Percentiles rank a stretch among this genome's conserved stretches.
phyloP scores from a whole-genome alignment of 2,329 filamentous ascomycete genomes.

The Fulvia fulva region DNA sequence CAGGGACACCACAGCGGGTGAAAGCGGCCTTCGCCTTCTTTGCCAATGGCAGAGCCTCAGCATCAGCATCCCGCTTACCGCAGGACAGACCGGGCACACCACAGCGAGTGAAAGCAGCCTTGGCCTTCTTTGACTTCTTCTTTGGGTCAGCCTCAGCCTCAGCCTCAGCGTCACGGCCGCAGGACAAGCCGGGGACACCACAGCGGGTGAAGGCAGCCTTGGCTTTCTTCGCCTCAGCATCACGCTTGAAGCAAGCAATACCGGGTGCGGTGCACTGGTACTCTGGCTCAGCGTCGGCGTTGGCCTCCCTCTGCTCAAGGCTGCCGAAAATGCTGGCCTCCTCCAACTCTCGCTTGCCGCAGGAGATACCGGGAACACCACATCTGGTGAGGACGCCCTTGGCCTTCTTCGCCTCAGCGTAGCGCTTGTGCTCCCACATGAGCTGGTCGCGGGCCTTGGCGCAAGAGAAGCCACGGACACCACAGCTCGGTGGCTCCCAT shows the following conservation, averaged over 20 bases:
- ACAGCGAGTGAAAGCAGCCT: conserved; percentile 27
- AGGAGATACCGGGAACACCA: conserved; percentile 39
- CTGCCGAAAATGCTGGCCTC: background rate
- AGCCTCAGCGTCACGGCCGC: conserved; percentile 15
- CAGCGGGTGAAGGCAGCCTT: conserved; percentile 33
- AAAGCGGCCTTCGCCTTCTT: background rate
- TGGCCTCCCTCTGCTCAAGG: background rate
- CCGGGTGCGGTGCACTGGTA: background rate
- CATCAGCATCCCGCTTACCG: conserved; percentile 33
- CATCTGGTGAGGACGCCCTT: conserved; percentile 33
- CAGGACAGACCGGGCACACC: conserved; percentile 39
- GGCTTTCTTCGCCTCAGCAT: conserved; percentile 29
- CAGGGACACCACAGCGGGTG: conserved; percentile 37
- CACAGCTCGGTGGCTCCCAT: background rate
- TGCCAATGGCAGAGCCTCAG: too few relatives aligned
- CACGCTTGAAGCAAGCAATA: background rate
- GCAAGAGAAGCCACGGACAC: background rate
- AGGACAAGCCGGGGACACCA: conserved; percentile 35
- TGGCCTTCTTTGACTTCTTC: background rate
- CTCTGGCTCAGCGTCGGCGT: too few relatives aligned
- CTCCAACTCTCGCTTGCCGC: conserved; percentile 36
- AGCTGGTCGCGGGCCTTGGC: background rate
- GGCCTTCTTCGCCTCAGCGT: background rate
- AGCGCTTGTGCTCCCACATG: background rate
- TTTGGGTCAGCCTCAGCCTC: conserved; percentile 11